Evolutionary conservation across 768 basidiomycete species (phyloP).

Genomic region (Phylloporus rhodoxanthus): DNA sequence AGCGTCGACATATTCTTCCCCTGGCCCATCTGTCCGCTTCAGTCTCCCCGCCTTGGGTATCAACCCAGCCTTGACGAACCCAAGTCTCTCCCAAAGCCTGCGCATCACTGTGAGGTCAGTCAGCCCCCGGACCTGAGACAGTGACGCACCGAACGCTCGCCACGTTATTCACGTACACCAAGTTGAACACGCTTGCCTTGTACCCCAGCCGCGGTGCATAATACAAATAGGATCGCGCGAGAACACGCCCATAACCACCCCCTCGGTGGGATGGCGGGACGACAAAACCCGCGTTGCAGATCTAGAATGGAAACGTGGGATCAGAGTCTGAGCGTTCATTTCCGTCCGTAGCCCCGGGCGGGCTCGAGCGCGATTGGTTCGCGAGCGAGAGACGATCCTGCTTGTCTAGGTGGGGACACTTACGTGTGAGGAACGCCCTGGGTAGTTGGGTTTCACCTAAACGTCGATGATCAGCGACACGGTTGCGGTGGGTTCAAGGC

Average conservation of each 20-base stretch:
- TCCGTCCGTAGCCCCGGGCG: background rate
- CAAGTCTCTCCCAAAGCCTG: conserved; percentile 80
- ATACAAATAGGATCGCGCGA: conserved; percentile 74
- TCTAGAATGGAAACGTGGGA: conserved; percentile 36
- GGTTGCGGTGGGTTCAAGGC: background rate
- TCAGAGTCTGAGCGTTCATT: conserved; percentile 5
- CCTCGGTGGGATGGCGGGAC: conserved; percentile 60
- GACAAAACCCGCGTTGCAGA: conserved; percentile 88
- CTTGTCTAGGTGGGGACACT: conserved; percentile 28
- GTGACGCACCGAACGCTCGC: conserved; percentile 59
- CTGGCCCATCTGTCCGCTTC: conserved; percentile 55
- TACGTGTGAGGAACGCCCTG: conserved; percentile 84
- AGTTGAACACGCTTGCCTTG: conserved; percentile 80
- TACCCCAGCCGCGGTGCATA: conserved; percentile 79
- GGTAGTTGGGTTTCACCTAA: conserved; percentile 83
- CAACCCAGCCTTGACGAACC: conserved; percentile 71
- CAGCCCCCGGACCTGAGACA: background rate
- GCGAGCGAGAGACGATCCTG: background rate
- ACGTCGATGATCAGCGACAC: conserved; percentile 5
- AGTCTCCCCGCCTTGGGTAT: conserved; percentile 76
- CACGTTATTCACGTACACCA: conserved; percentile 81
- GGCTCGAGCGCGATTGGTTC: background rate
- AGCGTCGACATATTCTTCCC: conserved; percentile 87
- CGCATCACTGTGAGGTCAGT: background rate
- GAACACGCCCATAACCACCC: conserved; percentile 58